A percentile compares a stretch with the other conserved stretches of the same genome.
Conservation (phyloP, 371 early-diverging fungal species). For the Syncephalastrum monosporum region DNA sequence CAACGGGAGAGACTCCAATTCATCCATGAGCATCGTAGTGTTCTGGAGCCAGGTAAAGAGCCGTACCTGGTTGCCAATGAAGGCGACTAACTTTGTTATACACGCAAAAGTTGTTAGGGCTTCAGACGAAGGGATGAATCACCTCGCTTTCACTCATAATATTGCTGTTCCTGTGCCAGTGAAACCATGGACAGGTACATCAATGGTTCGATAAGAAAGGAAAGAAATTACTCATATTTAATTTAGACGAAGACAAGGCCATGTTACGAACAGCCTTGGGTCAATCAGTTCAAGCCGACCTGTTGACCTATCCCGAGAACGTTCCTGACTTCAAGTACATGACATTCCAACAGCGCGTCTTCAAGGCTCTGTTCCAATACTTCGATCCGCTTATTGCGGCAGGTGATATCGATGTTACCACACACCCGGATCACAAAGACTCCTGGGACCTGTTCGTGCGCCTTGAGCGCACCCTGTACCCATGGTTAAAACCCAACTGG, state of each 20-base stretch:
- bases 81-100: not conserved
- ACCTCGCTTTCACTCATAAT: slow-evolving; percentile 18
- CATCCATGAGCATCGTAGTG: slow-evolving; percentile 3
- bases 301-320: slow-evolving; percentile 20
- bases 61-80: not conserved
- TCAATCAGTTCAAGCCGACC: slow-evolving; percentile 10
- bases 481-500: slow-evolving; percentile 29
- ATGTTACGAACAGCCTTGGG: slow-evolving; percentile 14
- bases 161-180: slow-evolving; percentile 23
- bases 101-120: slow-evolving; percentile 9
- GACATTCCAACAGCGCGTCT: slow-evolving; percentile 33
- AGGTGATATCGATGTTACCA: slow-evolving; percentile 14
- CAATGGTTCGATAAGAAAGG: not conserved
- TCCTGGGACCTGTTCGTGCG: slow-evolving; percentile 19
- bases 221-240: not conserved
- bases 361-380: slow-evolving; percentile 36
- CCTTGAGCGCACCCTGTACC: slow-evolving; percentile 22
- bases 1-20: slow-evolving; percentile 1
- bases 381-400: slow-evolving; percentile 32
- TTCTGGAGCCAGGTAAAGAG: slow-evolving; percentile 10
- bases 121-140: slow-evolving; percentile 10
- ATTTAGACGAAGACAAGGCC: slow-evolving; percentile 14
- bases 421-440: slow-evolving; percentile 14
- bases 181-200: slow-evolving; percentile 26
- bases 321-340: slow-evolving; percentile 29